phyloP scores from a whole-genome alignment of 2,329 filamentous ascomycete genomes.

The Dactylellina cionopaga region DNA sequence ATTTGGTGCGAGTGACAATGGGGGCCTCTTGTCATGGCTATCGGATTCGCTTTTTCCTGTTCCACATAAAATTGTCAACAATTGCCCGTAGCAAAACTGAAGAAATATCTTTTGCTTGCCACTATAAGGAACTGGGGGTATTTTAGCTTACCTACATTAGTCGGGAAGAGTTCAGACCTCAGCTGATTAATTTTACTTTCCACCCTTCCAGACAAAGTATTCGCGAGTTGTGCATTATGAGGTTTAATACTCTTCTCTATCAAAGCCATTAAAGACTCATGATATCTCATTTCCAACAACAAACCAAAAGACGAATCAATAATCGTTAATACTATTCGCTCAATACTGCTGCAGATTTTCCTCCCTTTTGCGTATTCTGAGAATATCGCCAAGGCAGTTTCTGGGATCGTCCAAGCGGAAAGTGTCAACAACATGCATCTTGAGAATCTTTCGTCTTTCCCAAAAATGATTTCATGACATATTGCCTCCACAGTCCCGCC shows the following conservation, averaged over 20 bases:
- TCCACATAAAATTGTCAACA: too few species aligned
- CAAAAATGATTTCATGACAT: slow-evolving; percentile 58
- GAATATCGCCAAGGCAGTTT: slow-evolving; percentile 56
- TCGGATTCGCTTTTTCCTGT: slow-evolving; percentile 28
- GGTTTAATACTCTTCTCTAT: slow-evolving; percentile 57
- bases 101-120: neutral
- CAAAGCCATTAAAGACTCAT: slow-evolving; percentile 55
- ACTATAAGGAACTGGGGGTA: neutral
- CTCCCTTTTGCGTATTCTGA: slow-evolving; percentile 55
- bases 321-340: slow-evolving; percentile 55
- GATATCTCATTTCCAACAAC: slow-evolving; percentile 56
- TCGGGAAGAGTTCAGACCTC: slow-evolving; percentile 51
- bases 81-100: neutral
- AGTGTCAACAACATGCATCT: slow-evolving; percentile 55
- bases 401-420: slow-evolving; percentile 57
- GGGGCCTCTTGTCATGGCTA: slow-evolving; percentile 28
- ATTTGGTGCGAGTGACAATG: slow-evolving; percentile 35
- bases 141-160: slow-evolving; percentile 53
- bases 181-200: slow-evolving; percentile 45
- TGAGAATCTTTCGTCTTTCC: slow-evolving; percentile 54
- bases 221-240: slow-evolving; percentile 56
- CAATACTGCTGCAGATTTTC: slow-evolving; percentile 33
- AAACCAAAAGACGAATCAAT: slow-evolving; percentile 55
- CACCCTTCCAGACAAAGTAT: slow-evolving; percentile 53
- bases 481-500: slow-evolving; percentile 57